Conservation (phyloP, 139 green algal species). For the Chlamydomonas schloesseri region DNA sequence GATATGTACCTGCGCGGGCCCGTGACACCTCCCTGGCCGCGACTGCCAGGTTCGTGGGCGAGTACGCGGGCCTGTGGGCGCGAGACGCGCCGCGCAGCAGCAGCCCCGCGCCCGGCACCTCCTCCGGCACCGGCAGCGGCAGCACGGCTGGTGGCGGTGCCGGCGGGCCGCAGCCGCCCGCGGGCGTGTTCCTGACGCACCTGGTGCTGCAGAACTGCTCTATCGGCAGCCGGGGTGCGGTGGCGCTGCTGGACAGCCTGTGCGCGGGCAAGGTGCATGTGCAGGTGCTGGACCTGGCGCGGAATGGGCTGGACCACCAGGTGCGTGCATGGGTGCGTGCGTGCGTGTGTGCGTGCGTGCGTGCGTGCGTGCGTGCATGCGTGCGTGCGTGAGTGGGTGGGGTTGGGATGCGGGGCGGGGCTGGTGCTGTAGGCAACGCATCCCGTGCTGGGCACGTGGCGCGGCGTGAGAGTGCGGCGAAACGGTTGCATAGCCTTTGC, state of each 20-base stretch:
- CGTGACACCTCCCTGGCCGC: too few relatives aligned
- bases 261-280: not conserved
- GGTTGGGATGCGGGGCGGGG: not conserved
- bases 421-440: too few relatives aligned
- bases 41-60: not conserved
- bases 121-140: not conserved
- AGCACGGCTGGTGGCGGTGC: too few relatives aligned
- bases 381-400: too few relatives aligned
- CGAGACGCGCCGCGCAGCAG: not conserved
- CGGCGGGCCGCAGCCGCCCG: not conserved
- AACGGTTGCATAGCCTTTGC: too few relatives aligned
- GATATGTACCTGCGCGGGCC: too few relatives aligned
- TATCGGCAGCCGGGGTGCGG: not conserved
- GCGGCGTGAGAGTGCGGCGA: too few relatives aligned
- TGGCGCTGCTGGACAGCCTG: not conserved
- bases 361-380: not conserved
- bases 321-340: not conserved
- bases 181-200: slow-evolving; percentile 1
- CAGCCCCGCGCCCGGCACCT: not conserved
- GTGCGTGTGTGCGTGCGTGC: not conserved
- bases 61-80: not conserved
- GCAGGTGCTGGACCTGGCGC: not conserved
- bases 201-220: not conserved
- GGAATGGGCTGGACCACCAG: slow-evolving; percentile 10
- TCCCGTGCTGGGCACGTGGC: too few relatives aligned